Base-by-base conservation (phyloP, 2,329 filamentous ascomycete species). In the Colletotrichum musae region DNA sequence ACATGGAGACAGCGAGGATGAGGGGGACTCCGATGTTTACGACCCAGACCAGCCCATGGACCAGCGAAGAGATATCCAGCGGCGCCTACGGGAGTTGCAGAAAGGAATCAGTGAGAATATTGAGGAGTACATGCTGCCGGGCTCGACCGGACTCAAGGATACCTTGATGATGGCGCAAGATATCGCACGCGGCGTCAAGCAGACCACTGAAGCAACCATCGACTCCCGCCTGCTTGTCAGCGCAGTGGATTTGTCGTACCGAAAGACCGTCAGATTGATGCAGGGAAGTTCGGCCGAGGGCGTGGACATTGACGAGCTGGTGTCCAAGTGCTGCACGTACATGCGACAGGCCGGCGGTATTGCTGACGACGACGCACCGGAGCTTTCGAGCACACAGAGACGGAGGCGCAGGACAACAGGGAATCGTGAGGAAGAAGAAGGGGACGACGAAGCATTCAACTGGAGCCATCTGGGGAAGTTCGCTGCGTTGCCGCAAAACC, bases 161-260 rank as follows among this genome's bases (percentile, higher is more conserved):
- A 89, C 90, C 1, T 83, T 98, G 26, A 79, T 87, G 26, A 86
- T 87, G 72, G 91, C 92, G 16, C 91, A 96, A 73, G 79, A 85
- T 43, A 81, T 91, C 15, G 91, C 92, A 70, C 84, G 85, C 64
- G 85, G 89, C 73, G 92, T 97, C 70, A 93, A 92, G 75, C 95
- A 98, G 82, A 97, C 96, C 0, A 90, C 91, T 2, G 96, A 98
- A 78, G 96, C 96, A 1, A 93, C 93, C 1, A 91, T 97, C 70
- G 96, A 99, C 78, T 94, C 95, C 0, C 90, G 93, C n/a, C 85
- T 97, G 28, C 86, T 98, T 4, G 92, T 97, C 57, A 91, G 88
- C 72, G 91, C 93, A 1, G 93, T 93, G 5, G 94, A 98, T 72
- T 81, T 97, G 5, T 92, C 93, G 0, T 91, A 92, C 74, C 93